A percentile compares a stretch with the other conserved stretches of the same genome.
Conservation (phyloP, 164 flowering plant species). For the Aristolochia fimbriata region DNA sequence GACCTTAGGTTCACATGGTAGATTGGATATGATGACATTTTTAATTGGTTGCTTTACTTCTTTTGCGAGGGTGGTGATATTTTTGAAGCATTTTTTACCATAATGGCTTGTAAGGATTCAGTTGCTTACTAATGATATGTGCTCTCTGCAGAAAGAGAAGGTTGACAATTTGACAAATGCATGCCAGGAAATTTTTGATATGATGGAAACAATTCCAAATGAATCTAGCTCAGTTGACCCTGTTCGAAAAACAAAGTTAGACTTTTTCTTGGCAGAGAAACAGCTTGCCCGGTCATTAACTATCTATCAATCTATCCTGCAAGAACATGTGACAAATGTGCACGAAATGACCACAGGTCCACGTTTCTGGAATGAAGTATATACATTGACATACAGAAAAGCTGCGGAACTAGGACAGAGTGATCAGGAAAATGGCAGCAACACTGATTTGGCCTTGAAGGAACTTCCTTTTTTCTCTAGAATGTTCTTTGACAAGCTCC, state of each 20-base stretch:
- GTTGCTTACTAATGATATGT: too few species aligned
- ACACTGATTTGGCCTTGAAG: constrained; percentile 12
- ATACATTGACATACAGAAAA: constrained; percentile 49
- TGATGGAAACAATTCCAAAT: background rate
- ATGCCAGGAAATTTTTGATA: background rate
- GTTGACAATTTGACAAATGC: background rate
- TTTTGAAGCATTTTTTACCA: too few species aligned
- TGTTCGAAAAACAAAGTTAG: constrained; percentile 22
- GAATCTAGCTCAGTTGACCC: background rate
- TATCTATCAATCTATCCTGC: constrained; percentile 69
- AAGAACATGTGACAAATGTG: constrained; percentile 30
- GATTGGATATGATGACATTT: too few species aligned
- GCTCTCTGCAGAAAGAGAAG: background rate
- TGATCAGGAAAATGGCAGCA: constrained; percentile 13
- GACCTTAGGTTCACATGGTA: too few species aligned
- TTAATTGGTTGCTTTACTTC: too few species aligned
- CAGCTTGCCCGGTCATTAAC: constrained; percentile 37
- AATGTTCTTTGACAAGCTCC: constrained; percentile 33
- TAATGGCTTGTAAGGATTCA: too few species aligned
- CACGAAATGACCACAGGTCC: constrained; percentile 22
- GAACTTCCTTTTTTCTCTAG: constrained; percentile 27
- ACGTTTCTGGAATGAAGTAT: constrained; percentile 50
- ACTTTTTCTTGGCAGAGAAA: constrained; percentile 49
- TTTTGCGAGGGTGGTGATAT: too few species aligned
- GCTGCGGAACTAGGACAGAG: constrained; percentile 14